Conservation (phyloP, 257 asterid genomes). For the Thymus quinquecostatus region DNA sequence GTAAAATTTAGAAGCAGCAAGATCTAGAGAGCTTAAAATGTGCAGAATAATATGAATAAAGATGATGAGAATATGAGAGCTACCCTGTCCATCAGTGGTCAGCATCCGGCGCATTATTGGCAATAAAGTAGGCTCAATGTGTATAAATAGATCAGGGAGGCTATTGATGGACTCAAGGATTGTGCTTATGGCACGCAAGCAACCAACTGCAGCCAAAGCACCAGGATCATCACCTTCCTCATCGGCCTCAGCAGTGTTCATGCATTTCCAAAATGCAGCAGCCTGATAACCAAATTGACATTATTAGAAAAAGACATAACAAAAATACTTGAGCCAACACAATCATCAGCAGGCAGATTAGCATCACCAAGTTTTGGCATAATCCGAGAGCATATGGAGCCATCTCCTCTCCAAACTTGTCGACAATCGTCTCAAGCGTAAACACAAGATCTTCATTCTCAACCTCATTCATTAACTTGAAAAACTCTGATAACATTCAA, state of each 20-base stretch:
- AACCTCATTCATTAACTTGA: constrained; percentile 95
- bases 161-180: constrained; percentile 95
- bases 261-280: constrained; percentile 98
- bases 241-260: constrained; percentile 86
- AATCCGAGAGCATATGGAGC: constrained; percentile 96
- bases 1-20: constrained; percentile 1
- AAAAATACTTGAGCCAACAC: constrained; percentile 7
- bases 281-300: constrained; percentile 58
- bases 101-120: constrained; percentile 98
- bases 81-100: constrained; percentile 98
- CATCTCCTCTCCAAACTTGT: constrained; percentile 99
- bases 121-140: constrained; percentile 84
- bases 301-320: constrained; percentile 3
- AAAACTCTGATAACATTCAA: constrained; percentile 65
- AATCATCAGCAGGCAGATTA: constrained; percentile 16
- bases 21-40: background rate
- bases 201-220: constrained; percentile 99
- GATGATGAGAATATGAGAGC: constrained; percentile 15
- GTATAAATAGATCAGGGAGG: constrained; percentile 85
- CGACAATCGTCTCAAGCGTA: constrained; percentile 97
- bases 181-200: constrained; percentile 99
- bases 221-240: constrained; percentile 99
- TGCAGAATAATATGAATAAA: background rate
- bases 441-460: constrained; percentile 99
- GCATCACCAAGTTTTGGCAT: constrained; percentile 93